Conservation (phyloP, 208 protist species). For the Jaenimonas drosophilae region DNA sequence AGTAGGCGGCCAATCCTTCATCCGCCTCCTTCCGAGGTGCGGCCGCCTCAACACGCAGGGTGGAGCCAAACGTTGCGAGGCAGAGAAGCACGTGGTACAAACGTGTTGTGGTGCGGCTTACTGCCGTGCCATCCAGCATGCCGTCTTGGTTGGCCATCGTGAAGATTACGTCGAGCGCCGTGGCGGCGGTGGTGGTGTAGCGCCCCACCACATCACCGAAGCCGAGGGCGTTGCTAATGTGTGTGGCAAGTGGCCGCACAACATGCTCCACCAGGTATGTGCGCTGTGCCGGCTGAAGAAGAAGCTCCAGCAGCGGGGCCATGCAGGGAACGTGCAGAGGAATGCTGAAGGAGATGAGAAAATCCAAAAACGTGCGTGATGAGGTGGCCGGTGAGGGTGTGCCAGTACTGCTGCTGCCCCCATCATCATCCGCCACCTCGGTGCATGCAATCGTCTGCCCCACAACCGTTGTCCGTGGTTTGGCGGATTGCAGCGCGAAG, state of each 20-base stretch:
- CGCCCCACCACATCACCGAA: conserved; percentile 4
- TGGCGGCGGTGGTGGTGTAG: conserved; percentile 14
- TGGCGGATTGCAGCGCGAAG: conserved; percentile 30
- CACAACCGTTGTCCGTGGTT: conserved; percentile 14
- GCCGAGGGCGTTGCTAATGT: conserved; percentile 18
- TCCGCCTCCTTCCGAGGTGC: conserved; percentile 12
- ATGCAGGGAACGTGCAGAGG: conserved; percentile 28
- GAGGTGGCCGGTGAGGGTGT: too few species aligned
- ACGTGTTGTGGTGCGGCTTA: conserved; percentile 3
- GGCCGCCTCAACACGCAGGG: conserved; percentile 21
- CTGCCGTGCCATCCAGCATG: neutral
- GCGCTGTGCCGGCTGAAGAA: conserved; percentile 14
- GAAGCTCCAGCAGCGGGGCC: conserved; percentile 21
- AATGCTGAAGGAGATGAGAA: conserved; percentile 10
- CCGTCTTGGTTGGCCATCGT: conserved; percentile 12
- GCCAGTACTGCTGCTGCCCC: conserved; percentile 7
- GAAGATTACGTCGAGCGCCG: conserved; percentile 15
- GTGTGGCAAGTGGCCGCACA: conserved; percentile 15
- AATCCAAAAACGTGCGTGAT: too few species aligned
- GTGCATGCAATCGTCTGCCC: conserved; percentile 2
- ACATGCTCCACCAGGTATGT: conserved; percentile 23
- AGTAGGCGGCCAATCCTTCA: neutral
- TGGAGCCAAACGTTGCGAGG: conserved; percentile 28
- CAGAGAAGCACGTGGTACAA: conserved; percentile 21
- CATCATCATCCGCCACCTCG: neutral